Evolutionary conservation across 2,329 filamentous ascomycete genomes (phyloP), one percentile per base, ranked within the genome.

Genomic region (Penicillium sp.): DNA sequence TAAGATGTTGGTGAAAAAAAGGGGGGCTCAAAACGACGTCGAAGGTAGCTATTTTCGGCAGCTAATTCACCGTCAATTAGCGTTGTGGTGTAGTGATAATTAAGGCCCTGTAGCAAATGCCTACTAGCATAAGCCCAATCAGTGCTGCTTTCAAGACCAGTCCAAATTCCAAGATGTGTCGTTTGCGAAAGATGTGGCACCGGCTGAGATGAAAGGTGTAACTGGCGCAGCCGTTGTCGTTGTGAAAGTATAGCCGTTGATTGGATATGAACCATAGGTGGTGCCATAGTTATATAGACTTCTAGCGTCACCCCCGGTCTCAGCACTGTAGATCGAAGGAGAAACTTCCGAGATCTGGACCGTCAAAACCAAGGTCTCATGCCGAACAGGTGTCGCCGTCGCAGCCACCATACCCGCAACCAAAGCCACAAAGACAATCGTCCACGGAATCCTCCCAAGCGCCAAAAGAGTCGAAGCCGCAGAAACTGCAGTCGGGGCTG

Each of bases 341-440:
- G 53, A 29, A 50, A n/a, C 13, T 21, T 50, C 38, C 7, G 39
- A 36, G 7, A 31, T 23, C 13, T 31, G 46, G 2, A 5, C 5
- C 13, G 19, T 46, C 40, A 45, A 5, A 39, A 7, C 4, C 5
- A 45, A 15, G 3, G 11, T 44, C 29, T 38, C 29, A 31, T 44
- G 23, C 3, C 10, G 31, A 19, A 25, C 23, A 15, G 47, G 38
- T 3, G 31, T 38, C 15, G 40, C 16, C 8, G 21, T 55, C 3
- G 53, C 53, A 51, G 53, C 25, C 29, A 55, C 46, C 39, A 55
- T 50, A 38, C n/a, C 51, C 11, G 53, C 53, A 50, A 51, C 39
- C n/a, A 55, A 44, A 21, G 47, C 46, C 47, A 55, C 33, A 16
- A 55, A 51, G 9, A 51, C 13, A 36, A 55, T 25, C 13, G 23